Percentiles rank a stretch among this genome's conserved stretches.
Evolutionary conservation across 176 grass and related monocot genomes (phyloP).

Genomic region (Leersia perrieri): DNA sequence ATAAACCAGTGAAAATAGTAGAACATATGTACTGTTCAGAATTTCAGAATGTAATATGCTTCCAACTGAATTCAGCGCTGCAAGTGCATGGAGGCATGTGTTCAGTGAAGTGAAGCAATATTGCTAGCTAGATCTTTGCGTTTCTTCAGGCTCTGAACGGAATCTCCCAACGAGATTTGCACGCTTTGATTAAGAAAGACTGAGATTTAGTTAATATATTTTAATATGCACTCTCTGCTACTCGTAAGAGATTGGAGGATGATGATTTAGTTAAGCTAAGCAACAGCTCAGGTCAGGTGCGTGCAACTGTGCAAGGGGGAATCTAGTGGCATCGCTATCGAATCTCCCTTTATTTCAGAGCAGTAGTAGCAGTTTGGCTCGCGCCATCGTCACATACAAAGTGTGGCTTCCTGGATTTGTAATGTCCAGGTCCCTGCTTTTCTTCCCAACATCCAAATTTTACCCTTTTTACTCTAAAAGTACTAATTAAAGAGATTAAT

Average conservation of each 20-base stretch:
- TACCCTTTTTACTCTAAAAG: background rate
- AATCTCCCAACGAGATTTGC: slow-evolving; percentile 24
- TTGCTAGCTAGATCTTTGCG: background rate
- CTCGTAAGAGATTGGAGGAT: background rate
- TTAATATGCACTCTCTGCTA: too few species aligned
- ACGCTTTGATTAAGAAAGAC: background rate
- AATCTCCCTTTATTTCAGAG: background rate
- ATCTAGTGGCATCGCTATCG: background rate
- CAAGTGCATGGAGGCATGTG: background rate
- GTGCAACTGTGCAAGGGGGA: too few species aligned
- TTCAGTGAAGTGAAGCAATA: background rate
- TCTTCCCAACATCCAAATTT: background rate
- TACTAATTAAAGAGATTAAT: background rate
- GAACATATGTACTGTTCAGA: background rate
- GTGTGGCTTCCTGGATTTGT: slow-evolving; percentile 26
- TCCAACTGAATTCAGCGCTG: background rate
- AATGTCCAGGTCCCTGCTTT: background rate
- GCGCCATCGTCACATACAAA: slow-evolving; percentile 19
- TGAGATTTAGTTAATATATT: too few species aligned
- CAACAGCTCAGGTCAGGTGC: slow-evolving; percentile 2
- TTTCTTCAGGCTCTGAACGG: background rate
- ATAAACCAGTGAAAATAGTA: background rate
- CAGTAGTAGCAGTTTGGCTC: background rate
- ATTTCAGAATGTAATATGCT: too few species aligned
- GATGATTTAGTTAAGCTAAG: slow-evolving; percentile 25